These are phyloP conservation scores for Albugo candida DNA, from an alignment of 352 stramenopile species.

Conservation along the genomic window DNA sequence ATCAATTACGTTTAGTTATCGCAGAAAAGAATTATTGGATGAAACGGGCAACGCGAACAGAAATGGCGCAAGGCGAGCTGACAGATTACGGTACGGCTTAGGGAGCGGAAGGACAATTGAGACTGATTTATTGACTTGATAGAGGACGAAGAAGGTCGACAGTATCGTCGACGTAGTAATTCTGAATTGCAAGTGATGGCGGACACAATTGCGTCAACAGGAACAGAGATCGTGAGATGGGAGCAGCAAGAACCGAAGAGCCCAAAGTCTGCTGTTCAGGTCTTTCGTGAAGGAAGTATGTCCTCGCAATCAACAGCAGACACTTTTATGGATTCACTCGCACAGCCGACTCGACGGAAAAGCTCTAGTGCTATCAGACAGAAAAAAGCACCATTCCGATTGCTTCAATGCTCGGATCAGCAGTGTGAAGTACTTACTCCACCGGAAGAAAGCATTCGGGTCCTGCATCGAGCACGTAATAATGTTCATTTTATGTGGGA, in stretches of 20 bases:
- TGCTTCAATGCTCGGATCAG: constrained; percentile 75
- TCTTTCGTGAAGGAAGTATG: too few species aligned
- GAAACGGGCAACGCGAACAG: constrained; percentile 40
- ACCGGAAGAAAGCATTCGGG: constrained; percentile 72
- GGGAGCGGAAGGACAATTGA: background rate
- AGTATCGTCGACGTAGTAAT: constrained; percentile 47
- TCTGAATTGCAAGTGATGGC: constrained; percentile 70
- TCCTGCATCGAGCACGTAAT: constrained; percentile 65
- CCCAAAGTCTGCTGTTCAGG: too few species aligned
- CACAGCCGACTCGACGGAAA: too few species aligned
- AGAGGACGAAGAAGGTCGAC: constrained; percentile 26
- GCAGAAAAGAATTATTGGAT: constrained; percentile 83
- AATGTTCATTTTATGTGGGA: constrained; percentile 83
- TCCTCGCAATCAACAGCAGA: too few species aligned
- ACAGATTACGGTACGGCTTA: constrained; percentile 2
- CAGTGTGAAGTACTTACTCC: constrained; percentile 77
- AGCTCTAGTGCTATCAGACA: too few species aligned
- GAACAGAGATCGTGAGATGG: background rate
- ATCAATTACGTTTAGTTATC: constrained; percentile 51
- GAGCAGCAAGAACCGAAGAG: too few species aligned
- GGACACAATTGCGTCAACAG: constrained; percentile 48
- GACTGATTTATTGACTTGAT: constrained; percentile 1
- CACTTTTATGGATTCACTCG: too few species aligned
- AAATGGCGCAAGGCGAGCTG: constrained; percentile 28
- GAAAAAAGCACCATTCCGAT: constrained; percentile 40